Evolutionary conservation across 2,329 filamentous ascomycete species (phyloP), one percentile per base, ranked within the genome.

Genomic region (Beauveria brongniartii): DNA sequence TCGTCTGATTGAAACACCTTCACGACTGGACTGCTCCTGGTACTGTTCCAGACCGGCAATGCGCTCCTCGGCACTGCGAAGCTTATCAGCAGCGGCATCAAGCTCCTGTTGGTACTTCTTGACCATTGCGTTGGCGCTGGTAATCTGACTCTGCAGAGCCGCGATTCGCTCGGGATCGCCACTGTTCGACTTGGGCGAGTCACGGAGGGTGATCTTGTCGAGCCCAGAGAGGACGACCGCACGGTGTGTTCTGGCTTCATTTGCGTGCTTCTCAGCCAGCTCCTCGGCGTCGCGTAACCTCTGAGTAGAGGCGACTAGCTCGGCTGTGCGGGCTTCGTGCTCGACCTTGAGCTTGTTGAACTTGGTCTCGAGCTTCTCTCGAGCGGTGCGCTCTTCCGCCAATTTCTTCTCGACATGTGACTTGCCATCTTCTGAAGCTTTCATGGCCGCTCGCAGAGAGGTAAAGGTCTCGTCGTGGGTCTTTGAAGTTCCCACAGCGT

Each of bases 41-140:
- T 97, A 97, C 30, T 92, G 91, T 73, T 99, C 94, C 3, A 99
- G 82, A 7, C 94, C 94, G 5, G 94, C 95, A 72, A 99, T 97
- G 47, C 94, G 87, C 77, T 97, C 95, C 75, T 99, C 95, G 3
- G 94, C 94, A 62, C 89, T 89, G 58, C 94, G 89, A 58, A 99
- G 80, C 71, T 92, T 95, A 70, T 97, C 92, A 0, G 91, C 89
- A 3, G 92, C 92, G 28, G 81, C 77, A 72, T 99, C 91, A 1
- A 92, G 93, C 62, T 95, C 92, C 63, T 88, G 82, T 72, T 97
- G 92, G 67, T 96, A 96, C 69, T 91, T 91, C 72, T 89, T 90
- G 30, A 92, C 91, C 71, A 97, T 77, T 2, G 80, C 81, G 68
- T 91, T 95, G 18, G 93, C 90, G 48, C 87, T 78, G 64, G 88